phyloP scores from a whole-genome alignment of 352 stramenopile species.

The Pythium dissotocum region DNA sequence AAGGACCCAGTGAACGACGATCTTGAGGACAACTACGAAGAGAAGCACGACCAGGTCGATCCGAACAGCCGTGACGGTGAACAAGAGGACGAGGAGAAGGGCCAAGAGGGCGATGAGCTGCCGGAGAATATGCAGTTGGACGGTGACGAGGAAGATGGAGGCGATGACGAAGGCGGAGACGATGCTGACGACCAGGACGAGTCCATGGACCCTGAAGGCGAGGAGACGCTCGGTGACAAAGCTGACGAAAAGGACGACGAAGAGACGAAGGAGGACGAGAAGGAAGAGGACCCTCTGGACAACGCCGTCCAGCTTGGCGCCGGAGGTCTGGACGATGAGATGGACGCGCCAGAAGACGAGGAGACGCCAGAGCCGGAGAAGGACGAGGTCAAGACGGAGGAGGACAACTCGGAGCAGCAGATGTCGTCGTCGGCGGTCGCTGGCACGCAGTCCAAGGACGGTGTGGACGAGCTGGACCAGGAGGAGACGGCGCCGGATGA shows the following conservation, averaged over 20 bases:
- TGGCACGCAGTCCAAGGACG: slow-evolving; percentile 84
- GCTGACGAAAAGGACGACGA: slow-evolving; percentile 57
- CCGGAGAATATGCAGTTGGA: slow-evolving; percentile 89
- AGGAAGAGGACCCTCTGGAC: slow-evolving; percentile 72
- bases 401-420: slow-evolving; percentile 53
- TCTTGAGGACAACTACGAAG: slow-evolving; percentile 66
- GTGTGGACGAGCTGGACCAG: slow-evolving; percentile 70
- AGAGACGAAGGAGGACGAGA: slow-evolving; percentile 59
- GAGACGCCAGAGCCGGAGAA: slow-evolving; percentile 56
- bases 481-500: slow-evolving; percentile 39
- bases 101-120: slow-evolving; percentile 62
- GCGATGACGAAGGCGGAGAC: slow-evolving; percentile 31
- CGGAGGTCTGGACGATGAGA: slow-evolving; percentile 74
- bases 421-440: slow-evolving; percentile 50
- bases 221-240: slow-evolving; percentile 37
- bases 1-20: slow-evolving; percentile 87
- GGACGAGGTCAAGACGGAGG: slow-evolving; percentile 61
- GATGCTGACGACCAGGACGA: slow-evolving; percentile 47
- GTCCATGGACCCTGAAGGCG: slow-evolving; percentile 48
- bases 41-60: slow-evolving; percentile 47
- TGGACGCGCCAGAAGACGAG: slow-evolving; percentile 44
- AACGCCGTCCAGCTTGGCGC: slow-evolving; percentile 68
- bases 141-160: slow-evolving; percentile 54
- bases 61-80: slow-evolving; percentile 35
- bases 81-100: slow-evolving; percentile 57